Evolutionary conservation across 2,329 filamentous ascomycete species (phyloP).

Genomic region (Orbilia quercus): DNA sequence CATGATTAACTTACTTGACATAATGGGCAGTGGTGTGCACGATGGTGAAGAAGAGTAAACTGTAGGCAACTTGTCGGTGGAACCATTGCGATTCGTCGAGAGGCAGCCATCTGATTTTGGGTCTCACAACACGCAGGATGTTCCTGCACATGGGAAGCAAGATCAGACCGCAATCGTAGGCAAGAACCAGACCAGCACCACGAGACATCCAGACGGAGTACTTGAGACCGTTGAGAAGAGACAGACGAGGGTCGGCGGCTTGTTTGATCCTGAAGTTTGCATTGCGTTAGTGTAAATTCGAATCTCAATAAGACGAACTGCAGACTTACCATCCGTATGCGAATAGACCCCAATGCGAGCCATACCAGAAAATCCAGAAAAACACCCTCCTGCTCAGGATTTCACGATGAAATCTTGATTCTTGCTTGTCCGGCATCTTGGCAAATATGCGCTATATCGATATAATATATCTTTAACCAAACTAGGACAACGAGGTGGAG

Average conservation of each 20-base stretch:
- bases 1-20: slow-evolving; percentile 76
- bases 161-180: slow-evolving; percentile 86
- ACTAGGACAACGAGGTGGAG: slow-evolving; percentile 2
- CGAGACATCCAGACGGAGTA: slow-evolving; percentile 97
- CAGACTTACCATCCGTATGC: slow-evolving; percentile 80
- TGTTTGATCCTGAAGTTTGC: slow-evolving; percentile 78
- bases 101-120: slow-evolving; percentile 86
- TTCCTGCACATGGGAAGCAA: slow-evolving; percentile 95
- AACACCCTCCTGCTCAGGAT: slow-evolving; percentile 76
- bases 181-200: slow-evolving; percentile 87
- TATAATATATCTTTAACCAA: neutral
- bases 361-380: slow-evolving; percentile 86
- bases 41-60: slow-evolving; percentile 82
- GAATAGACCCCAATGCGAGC: slow-evolving; percentile 81
- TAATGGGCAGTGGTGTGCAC: slow-evolving; percentile 86
- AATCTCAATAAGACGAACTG: neutral
- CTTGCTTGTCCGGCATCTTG: slow-evolving; percentile 64
- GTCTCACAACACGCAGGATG: slow-evolving; percentile 82
- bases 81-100: slow-evolving; percentile 98
- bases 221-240: slow-evolving; percentile 79
- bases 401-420: slow-evolving; percentile 70
- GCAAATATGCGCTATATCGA: slow-evolving; percentile 52
- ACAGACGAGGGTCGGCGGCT: slow-evolving; percentile 73
- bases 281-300: slow-evolving; percentile 11
- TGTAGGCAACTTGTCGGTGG: slow-evolving; percentile 92